Conservation (phyloP, 2,329 filamentous ascomycete species). For the Colletotrichum viniferum region DNA sequence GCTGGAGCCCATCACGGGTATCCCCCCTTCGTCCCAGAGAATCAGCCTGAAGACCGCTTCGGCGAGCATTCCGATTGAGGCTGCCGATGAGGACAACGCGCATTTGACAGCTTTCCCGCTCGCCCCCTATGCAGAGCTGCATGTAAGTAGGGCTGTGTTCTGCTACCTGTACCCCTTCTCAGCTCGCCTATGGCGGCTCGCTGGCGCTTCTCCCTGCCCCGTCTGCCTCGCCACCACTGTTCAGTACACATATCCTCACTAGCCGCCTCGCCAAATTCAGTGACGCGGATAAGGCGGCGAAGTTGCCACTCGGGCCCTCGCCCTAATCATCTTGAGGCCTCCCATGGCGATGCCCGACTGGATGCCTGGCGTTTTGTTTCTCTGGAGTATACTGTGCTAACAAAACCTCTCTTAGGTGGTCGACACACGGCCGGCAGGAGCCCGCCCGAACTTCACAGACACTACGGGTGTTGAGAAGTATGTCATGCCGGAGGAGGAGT, state of each 20-base stretch:
- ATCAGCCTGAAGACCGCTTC: slow-evolving; percentile 72
- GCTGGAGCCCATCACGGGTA: slow-evolving; percentile 90
- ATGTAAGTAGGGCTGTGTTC: slow-evolving; percentile 61
- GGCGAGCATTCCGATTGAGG: slow-evolving; percentile 68
- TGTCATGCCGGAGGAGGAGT: slow-evolving; percentile 82
- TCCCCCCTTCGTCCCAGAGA: slow-evolving; percentile 80
- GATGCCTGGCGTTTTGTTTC: not conserved
- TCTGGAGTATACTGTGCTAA: not conserved
- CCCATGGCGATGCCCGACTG: not conserved
- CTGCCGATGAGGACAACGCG: slow-evolving; percentile 73
- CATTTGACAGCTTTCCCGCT: slow-evolving; percentile 69
- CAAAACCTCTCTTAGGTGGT: slow-evolving; percentile 60
- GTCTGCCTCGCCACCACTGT: not conserved
- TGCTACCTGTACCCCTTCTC: not conserved
- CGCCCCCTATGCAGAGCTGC: slow-evolving; percentile 77
- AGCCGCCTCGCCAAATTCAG: not conserved
- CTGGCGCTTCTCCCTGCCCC: not conserved
- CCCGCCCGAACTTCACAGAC: slow-evolving; percentile 82
- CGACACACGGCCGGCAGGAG: slow-evolving; percentile 78
- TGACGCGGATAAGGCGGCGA: not conserved
- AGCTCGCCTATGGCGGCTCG: not conserved
- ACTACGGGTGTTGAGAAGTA: slow-evolving; percentile 86
- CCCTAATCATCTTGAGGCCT: slow-evolving; percentile 1
- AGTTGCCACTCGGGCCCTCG: not conserved
- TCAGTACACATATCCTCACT: not conserved